Percentiles rank a stretch among this genome's conserved stretches.
Evolutionary conservation across 23 red algal species (phyloP).

Genomic region (Cyanidioschyzon merolae): DNA sequence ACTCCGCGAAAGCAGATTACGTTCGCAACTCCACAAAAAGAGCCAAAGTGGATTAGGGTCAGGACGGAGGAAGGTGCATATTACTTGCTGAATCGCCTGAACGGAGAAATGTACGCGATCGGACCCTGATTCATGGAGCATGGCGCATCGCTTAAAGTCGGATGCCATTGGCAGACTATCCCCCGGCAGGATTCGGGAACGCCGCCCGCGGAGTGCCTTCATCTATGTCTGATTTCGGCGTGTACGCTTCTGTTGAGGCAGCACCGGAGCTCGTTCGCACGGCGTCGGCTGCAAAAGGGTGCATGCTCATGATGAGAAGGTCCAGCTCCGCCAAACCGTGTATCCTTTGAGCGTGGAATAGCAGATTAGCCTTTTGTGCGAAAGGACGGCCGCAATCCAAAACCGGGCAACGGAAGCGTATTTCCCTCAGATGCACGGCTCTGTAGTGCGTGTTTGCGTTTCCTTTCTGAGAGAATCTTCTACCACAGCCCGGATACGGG

Average conservation of each 20-base stretch:
- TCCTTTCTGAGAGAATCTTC: background rate
- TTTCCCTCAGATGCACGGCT: background rate
- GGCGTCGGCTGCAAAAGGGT: background rate
- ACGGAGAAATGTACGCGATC: background rate
- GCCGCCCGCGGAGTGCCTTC: background rate
- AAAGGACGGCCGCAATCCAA: background rate
- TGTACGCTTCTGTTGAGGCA: too few species aligned
- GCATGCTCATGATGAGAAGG: background rate
- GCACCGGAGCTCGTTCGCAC: too few species aligned
- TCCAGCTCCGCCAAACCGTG: slow-evolving; percentile 14
- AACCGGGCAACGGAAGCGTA: slow-evolving; percentile 10
- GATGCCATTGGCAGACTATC: too few species aligned
- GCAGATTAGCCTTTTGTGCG: slow-evolving; percentile 3
- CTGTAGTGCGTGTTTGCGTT: slow-evolving; percentile 17
- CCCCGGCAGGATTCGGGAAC: background rate
- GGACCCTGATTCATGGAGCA: background rate
- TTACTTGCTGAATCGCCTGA: background rate
- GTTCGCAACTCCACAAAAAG: too few species aligned
- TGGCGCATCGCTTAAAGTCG: background rate
- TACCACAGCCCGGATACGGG: slow-evolving; percentile 15
- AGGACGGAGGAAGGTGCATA: background rate
- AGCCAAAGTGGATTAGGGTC: background rate
- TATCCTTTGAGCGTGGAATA: background rate
- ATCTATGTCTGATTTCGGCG: background rate
- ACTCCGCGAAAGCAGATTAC: too few species aligned